Evolutionary conservation across 768 basidiomycete species (phyloP), one percentile per base, ranked within the genome.

Genomic region (Boletus rex-veris): DNA sequence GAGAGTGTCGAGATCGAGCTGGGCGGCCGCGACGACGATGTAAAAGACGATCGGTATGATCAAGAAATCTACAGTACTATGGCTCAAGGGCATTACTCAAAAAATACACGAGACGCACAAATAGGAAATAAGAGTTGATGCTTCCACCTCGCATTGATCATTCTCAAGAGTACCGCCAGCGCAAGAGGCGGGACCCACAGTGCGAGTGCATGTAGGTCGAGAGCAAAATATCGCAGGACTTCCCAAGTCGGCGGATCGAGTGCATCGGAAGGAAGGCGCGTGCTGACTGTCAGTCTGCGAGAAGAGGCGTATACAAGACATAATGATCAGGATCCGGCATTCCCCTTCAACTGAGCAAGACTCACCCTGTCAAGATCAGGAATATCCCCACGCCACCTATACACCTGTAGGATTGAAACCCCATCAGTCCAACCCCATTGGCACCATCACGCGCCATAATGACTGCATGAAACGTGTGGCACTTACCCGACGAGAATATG

Each of bases 361-460:
- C 79, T 52, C 60, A 90, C 88, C 92, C 94, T 0, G 95, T 98
- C 61, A 88, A 77, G 39, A 98, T 82, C 43, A 99, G 76, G 71
- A 98, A 99, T 9, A 86, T 83, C 15, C 96, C 96, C 31, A 98
- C 92, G n/a, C 96, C 95, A 10, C 95, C 95, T 38, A 98, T 98
- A 63, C 88, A 89, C 14, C 84, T 85, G 50, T 12, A 21, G 3
- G 30, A 48, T 0, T 28, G 21, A 43, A 35, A 35, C 9, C 12
- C 4, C n/a, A 50, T 59, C 9, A 52, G 46, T 39, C 28, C 36
- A 21, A 26, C 6, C 33, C 1, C 18, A 21, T 42, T 42, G n/a
- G 15, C 36, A 39, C 14, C 31, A 48, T 45, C 42, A 7, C 37
- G 12, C 16, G 26, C 39, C 18, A 51, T 28, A 5, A 31, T 43